phyloP scores from a whole-genome alignment of 441 rosid genomes.

The Iberis amara region DNA sequence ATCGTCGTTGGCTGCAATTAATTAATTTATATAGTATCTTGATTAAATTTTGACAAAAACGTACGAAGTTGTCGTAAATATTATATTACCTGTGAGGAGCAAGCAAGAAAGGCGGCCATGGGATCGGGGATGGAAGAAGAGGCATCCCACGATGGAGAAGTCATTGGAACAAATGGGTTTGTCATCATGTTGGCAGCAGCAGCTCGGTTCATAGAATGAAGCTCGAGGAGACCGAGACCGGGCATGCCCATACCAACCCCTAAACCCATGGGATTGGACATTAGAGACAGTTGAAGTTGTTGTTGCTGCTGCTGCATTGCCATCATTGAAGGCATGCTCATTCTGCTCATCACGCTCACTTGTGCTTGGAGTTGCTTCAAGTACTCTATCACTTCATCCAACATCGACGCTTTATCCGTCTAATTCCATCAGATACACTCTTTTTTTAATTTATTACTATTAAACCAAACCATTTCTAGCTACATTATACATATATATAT shows the following conservation, averaged over 20 bases:
- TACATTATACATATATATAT: too few relatives aligned
- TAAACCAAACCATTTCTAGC: too few relatives aligned
- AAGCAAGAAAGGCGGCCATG: constrained; percentile 57
- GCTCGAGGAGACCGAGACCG: constrained; percentile 38
- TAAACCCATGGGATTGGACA: constrained; percentile 53
- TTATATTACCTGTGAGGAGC: constrained; percentile 56
- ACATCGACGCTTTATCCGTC: constrained; percentile 97
- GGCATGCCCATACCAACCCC: constrained; percentile 60
- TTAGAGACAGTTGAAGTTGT: constrained; percentile 50
- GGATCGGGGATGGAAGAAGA: constrained; percentile 56
- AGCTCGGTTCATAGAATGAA: constrained; percentile 41
- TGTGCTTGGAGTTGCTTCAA: constrained; percentile 88
- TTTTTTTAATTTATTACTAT: neutral
- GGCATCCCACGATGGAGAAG: constrained; percentile 51
- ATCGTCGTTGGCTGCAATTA: constrained; percentile 62
- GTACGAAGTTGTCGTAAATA: too few relatives aligned
- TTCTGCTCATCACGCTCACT: constrained; percentile 69
- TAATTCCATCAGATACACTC: constrained; percentile 21
- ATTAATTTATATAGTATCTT: too few relatives aligned
- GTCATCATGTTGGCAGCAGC: constrained; percentile 39
- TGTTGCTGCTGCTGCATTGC: constrained; percentile 60
- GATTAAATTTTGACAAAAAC: too few relatives aligned
- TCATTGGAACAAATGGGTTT: constrained; percentile 51
- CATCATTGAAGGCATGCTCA: constrained; percentile 70
- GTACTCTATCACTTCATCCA: constrained; percentile 96